Percentiles rank a stretch among this genome's conserved stretches.
These are phyloP conservation scores for Huntiella bhutanensis DNA, from an alignment of 2,329 filamentous ascomycete genomes.

Conservation along the genomic window DNA sequence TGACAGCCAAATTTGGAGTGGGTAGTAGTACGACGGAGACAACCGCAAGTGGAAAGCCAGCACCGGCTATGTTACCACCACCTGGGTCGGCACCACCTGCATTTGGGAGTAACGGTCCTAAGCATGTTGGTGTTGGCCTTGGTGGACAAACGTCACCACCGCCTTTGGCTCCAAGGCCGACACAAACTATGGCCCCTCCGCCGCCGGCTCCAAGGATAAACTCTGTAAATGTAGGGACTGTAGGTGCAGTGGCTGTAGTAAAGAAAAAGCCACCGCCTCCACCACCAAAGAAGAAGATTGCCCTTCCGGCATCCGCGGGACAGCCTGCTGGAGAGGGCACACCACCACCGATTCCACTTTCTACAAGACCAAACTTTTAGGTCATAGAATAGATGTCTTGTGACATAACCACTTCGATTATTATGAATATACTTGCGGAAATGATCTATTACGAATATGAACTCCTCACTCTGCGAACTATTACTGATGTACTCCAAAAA, in stretches of 20 bases:
- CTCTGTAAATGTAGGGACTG: background rate
- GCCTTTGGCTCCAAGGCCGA: background rate
- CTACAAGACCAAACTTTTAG: conserved; percentile 25
- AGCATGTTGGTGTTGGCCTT: background rate
- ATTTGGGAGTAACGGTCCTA: background rate
- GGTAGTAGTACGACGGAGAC: conserved; percentile 4
- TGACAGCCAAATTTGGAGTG: conserved; percentile 8
- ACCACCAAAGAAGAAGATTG: conserved; percentile 32
- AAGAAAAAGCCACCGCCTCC: conserved; percentile 37
- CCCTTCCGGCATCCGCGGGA: conserved; percentile 10
- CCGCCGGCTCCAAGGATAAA: background rate
- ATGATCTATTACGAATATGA: too few species aligned
- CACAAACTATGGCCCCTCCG: background rate
- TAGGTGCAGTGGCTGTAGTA: conserved; percentile 13
- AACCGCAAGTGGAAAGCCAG: background rate
- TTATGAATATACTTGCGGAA: too few species aligned
- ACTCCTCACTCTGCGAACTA: too few species aligned
- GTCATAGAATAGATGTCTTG: too few species aligned
- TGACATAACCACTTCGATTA: too few species aligned
- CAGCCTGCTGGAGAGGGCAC: conserved; percentile 12
- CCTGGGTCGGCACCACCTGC: background rate
- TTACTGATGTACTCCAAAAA: too few species aligned
- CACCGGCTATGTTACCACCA: background rate
- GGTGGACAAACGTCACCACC: background rate
- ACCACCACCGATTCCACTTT: conserved; percentile 34